phyloP scores from a whole-genome alignment of 257 asterid species.

The Ocimum tenuiflorum region DNA sequence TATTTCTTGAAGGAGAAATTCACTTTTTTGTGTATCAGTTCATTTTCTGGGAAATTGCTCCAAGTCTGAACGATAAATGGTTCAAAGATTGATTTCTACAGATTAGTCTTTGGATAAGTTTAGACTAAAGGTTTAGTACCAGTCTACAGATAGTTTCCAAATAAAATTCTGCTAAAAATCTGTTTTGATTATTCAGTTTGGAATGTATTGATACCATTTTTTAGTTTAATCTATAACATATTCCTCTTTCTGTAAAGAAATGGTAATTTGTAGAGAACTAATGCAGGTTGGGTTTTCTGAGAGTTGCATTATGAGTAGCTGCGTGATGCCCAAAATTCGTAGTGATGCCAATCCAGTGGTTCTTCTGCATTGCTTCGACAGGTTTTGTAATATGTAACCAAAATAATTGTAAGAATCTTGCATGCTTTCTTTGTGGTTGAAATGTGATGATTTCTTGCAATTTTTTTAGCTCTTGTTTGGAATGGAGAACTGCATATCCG shows the following conservation, averaged over 20 bases:
- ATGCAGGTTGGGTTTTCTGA: constrained; percentile 41
- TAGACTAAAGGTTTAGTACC: neutral
- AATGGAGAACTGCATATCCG: constrained; percentile 69
- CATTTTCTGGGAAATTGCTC: neutral
- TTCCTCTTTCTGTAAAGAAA: neutral
- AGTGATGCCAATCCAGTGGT: constrained; percentile 55
- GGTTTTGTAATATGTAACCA: constrained; percentile 24
- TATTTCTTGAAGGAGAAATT: neutral
- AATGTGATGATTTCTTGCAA: neutral
- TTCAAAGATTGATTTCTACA: neutral
- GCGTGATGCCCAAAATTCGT: constrained; percentile 47
- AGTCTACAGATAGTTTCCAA: constrained; percentile 2
- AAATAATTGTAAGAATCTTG: neutral
- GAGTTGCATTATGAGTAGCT: constrained; percentile 71
- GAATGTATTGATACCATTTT: neutral
- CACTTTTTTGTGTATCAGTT: neutral
- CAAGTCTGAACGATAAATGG: neutral
- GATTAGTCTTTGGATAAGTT: neutral
- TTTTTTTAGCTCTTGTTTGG: constrained; percentile 66
- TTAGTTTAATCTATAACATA: neutral
- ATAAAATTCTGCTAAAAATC: neutral
- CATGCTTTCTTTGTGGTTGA: neutral
- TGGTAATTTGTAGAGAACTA: neutral
- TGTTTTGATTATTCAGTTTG: neutral
- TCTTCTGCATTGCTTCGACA: constrained; percentile 82